Percentiles rank a stretch among this genome's conserved stretches.
Conservation (phyloP, 2,329 filamentous ascomycete species). For the Cucurbitaria berberidis region DNA sequence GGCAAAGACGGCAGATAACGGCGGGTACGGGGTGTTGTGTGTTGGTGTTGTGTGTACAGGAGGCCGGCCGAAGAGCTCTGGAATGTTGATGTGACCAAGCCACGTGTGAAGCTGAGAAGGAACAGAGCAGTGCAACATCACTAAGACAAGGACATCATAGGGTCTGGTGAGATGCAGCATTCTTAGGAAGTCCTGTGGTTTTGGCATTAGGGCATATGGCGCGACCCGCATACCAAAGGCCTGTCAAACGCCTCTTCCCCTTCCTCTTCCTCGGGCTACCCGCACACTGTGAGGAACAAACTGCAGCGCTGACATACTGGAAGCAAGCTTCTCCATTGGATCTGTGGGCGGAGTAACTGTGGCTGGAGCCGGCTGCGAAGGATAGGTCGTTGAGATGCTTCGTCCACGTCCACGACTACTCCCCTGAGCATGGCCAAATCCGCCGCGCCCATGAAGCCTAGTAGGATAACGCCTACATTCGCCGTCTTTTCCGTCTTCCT, state of each 20-base stretch:
- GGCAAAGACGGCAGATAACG: not conserved
- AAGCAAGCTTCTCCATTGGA: constrained; percentile 68
- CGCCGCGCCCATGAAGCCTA: constrained; percentile 39
- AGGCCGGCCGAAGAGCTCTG: not conserved
- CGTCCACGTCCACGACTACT: constrained; percentile 19
- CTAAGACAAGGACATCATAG: not conserved
- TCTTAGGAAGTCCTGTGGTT: not conserved
- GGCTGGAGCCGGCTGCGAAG: constrained; percentile 4
- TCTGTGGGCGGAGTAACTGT: constrained; percentile 46
- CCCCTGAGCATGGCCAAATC: constrained; percentile 33
- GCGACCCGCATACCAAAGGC: not conserved
- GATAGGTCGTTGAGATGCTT: constrained; percentile 1
- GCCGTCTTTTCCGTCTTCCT: constrained; percentile 16
- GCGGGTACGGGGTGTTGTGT: not conserved
- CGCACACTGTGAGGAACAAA: constrained; percentile 65
- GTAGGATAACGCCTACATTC: constrained; percentile 22
- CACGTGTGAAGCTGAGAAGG: constrained; percentile 6
- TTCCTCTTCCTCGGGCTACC: constrained; percentile 29
- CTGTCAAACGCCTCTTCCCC: constrained; percentile 10
- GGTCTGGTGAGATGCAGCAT: not conserved
- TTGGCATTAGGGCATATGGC: not conserved
- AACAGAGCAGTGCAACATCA: constrained; percentile 4
- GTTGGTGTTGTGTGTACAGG: not conserved
- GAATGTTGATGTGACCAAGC: constrained; percentile 2
- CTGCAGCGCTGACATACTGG: constrained; percentile 73